A percentile compares a stretch with the other conserved stretches of the same genome.
These are phyloP conservation scores for Eimeria acervulina DNA, from an alignment of 169 alveolate species.

Conservation along the genomic window DNA sequence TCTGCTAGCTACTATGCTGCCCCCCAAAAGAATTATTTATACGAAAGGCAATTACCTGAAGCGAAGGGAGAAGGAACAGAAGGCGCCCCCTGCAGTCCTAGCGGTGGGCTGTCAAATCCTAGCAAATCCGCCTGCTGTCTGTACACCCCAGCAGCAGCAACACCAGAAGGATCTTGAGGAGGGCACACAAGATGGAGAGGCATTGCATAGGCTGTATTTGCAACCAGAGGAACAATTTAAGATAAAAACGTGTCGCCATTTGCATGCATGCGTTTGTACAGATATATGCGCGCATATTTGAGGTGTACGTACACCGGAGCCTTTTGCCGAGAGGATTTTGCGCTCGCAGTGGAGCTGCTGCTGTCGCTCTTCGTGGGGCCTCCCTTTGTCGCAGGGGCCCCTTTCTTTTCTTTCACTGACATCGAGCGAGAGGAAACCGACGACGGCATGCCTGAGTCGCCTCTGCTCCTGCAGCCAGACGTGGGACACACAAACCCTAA, in stretches of 20 bases:
- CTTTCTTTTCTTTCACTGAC: background rate
- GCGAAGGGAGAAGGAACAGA: slow-evolving; percentile 47
- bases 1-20: no score
- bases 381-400: background rate
- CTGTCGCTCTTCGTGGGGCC: slow-evolving; percentile 5
- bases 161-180: no score
- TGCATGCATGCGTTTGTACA: background rate
- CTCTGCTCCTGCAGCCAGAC: slow-evolving; percentile 28
- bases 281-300: background rate
- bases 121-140: slow-evolving; percentile 68
- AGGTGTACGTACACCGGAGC: slow-evolving; percentile 62
- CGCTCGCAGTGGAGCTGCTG: background rate
- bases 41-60: slow-evolving; percentile 42
- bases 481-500: slow-evolving; percentile 26
- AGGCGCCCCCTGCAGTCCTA: slow-evolving; percentile 14
- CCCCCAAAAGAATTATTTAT: background rate
- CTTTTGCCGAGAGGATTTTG: background rate
- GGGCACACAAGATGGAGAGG: no score
- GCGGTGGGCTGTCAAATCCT: slow-evolving; percentile 60
- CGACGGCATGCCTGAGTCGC: background rate
- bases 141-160: slow-evolving; percentile 32
- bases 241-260: no score
- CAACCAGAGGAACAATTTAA: background rate
- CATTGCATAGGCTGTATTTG: background rate
- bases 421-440: background rate